Percentiles rank a stretch among this genome's conserved stretches.
phyloP scores from a whole-genome alignment of 2,329 filamentous ascomycete genomes.

The Talaromyces sp. region DNA sequence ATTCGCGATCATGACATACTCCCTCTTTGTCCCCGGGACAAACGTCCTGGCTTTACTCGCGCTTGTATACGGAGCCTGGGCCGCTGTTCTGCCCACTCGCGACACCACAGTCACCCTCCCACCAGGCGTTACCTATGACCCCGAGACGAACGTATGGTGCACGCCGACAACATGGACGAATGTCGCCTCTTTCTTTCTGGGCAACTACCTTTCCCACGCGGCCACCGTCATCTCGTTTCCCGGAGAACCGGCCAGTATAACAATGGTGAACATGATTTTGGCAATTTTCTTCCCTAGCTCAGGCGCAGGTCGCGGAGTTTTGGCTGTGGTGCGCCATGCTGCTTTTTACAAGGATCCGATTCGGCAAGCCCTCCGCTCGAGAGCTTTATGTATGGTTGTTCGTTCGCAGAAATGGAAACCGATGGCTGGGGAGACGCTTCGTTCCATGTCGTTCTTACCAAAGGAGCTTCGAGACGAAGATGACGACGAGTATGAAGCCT shows the following conservation, averaged over 20 bases:
- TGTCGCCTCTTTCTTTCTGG: slow-evolving; percentile 31
- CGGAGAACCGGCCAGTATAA: slow-evolving; percentile 25
- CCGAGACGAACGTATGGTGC: slow-evolving; percentile 1
- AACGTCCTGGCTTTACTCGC: not conserved
- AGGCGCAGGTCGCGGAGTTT: slow-evolving; percentile 27
- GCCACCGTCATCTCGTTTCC: slow-evolving; percentile 33
- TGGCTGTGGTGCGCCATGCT: slow-evolving; percentile 25
- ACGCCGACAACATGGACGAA: slow-evolving; percentile 21
- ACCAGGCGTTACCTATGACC: slow-evolving; percentile 1
- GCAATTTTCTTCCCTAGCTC: slow-evolving; percentile 27
- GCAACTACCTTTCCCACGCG: slow-evolving; percentile 38
- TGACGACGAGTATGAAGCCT: slow-evolving; percentile 13
- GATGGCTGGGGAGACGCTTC: slow-evolving; percentile 20
- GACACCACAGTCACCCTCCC: not conserved
- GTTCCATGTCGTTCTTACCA: slow-evolving; percentile 18
- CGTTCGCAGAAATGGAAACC: slow-evolving; percentile 26
- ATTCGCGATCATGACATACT: not conserved
- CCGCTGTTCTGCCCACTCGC: not conserved
- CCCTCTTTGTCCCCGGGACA: not conserved
- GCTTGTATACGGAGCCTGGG: not conserved
- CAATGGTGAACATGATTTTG: slow-evolving; percentile 20
- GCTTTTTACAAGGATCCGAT: slow-evolving; percentile 22
- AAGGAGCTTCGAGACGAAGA: slow-evolving; percentile 16
- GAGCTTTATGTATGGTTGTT: slow-evolving; percentile 31
- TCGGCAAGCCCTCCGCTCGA: slow-evolving; percentile 26